Evolutionary conservation across 2,329 filamentous ascomycete species (phyloP).

Genomic region (Alternaria burnsii): DNA sequence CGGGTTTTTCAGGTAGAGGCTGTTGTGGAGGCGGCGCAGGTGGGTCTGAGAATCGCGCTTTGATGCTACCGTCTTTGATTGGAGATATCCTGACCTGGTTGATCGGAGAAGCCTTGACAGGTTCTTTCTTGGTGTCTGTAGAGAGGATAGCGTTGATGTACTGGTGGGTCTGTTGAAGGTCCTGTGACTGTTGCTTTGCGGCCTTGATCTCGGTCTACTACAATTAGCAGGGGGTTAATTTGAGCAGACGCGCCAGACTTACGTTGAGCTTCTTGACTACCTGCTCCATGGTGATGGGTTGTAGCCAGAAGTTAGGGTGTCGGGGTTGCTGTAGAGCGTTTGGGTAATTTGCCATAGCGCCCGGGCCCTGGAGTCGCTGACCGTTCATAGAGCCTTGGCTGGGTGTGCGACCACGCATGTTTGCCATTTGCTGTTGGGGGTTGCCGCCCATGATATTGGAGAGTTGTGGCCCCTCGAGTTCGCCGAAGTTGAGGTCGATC

Average conservation of each 20-base stretch:
- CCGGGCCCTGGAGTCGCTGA: slow-evolving; percentile 66
- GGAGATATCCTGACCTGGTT: slow-evolving; percentile 56
- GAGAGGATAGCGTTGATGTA: slow-evolving; percentile 81
- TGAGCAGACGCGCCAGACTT: slow-evolving; percentile 51
- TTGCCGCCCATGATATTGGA: slow-evolving; percentile 72
- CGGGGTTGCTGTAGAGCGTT: slow-evolving; percentile 74
- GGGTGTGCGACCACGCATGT: slow-evolving; percentile 72
- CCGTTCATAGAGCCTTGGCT: slow-evolving; percentile 67
- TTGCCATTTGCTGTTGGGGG: slow-evolving; percentile 69
- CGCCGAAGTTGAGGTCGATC: slow-evolving; percentile 89
- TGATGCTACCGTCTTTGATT: slow-evolving; percentile 69
- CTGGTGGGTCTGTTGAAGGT: slow-evolving; percentile 81
- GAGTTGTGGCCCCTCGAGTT: slow-evolving; percentile 81
- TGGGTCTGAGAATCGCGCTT: slow-evolving; percentile 88
- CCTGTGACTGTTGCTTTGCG: slow-evolving; percentile 85
- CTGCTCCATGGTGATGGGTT: slow-evolving; percentile 90
- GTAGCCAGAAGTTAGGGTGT: slow-evolving; percentile 82
- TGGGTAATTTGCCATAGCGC: slow-evolving; percentile 65
- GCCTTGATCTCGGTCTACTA: slow-evolving; percentile 85
- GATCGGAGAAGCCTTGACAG: slow-evolving; percentile 55
- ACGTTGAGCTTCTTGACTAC: slow-evolving; percentile 89
- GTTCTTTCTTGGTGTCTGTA: slow-evolving; percentile 69
- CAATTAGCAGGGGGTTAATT: slow-evolving; percentile 21
- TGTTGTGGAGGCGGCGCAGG: slow-evolving; percentile 93
- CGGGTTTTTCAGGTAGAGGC: slow-evolving; percentile 91